phyloP scores from a whole-genome alignment of 2,329 filamentous ascomycete genomes.

The Raffaelea albimanens region DNA sequence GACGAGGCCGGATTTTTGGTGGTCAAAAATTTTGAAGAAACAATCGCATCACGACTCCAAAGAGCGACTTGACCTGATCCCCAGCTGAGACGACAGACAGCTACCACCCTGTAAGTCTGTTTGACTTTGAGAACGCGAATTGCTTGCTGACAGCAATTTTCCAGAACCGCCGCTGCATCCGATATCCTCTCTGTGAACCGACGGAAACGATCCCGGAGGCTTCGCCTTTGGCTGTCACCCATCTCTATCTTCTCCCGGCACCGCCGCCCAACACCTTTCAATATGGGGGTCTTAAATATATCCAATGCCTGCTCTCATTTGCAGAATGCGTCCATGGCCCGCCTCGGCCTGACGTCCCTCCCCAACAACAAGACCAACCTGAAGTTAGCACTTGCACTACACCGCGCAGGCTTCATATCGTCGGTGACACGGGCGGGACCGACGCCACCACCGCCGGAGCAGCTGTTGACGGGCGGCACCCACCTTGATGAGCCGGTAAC shows the following conservation, averaged over 20 bases:
- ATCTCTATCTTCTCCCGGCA: not conserved
- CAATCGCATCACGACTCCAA: no score
- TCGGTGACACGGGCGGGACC: slow-evolving; percentile 65
- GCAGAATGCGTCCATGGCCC: slow-evolving; percentile 79
- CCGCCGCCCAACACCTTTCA: no score
- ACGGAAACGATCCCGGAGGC: not conserved
- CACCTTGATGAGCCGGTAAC: slow-evolving; percentile 46
- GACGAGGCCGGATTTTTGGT: not conserved
- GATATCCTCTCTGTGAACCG: no score
- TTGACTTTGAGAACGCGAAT: no score
- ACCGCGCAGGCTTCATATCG: slow-evolving; percentile 72
- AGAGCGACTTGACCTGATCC: no score
- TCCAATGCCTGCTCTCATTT: slow-evolving; percentile 81
- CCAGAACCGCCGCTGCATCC: no score
- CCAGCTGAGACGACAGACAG: not conserved
- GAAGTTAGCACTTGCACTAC: slow-evolving; percentile 63
- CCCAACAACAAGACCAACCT: slow-evolving; percentile 75
- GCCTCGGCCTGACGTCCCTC: slow-evolving; percentile 75
- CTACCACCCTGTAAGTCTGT: no score
- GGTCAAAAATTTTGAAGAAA: not conserved
- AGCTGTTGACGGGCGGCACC: slow-evolving; percentile 25
- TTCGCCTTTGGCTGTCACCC: not conserved
- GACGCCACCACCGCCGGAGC: slow-evolving; percentile 37
- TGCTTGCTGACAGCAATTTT: no score
- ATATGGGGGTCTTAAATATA: slow-evolving; percentile 54